These are phyloP conservation scores for Neurospora sp. DNA, from an alignment of 495 filamentous ascomycete species.

Conservation along the genomic window DNA sequence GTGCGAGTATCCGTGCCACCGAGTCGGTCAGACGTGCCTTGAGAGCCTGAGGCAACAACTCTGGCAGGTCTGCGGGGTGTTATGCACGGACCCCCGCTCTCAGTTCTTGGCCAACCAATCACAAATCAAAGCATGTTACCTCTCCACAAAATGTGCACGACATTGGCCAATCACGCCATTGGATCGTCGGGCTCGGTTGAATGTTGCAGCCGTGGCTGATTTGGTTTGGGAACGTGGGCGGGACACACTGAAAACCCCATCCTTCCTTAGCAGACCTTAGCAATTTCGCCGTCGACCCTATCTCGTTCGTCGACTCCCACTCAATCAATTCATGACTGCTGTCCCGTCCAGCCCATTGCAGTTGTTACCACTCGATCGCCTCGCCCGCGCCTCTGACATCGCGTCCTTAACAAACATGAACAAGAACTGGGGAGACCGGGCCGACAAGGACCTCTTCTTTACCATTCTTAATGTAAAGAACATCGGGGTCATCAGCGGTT, in stretches of 20 bases:
- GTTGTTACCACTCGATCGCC: neutral
- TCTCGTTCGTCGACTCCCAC: conserved; percentile 7
- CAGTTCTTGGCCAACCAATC: neutral
- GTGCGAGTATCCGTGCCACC: neutral
- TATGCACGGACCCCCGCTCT: neutral
- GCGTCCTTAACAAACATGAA: conserved; percentile 24
- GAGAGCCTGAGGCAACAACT: neutral
- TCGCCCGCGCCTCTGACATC: neutral
- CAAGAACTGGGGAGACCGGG: conserved; percentile 44
- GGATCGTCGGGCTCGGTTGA: conserved; percentile 9
- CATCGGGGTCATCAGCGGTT: conserved; percentile 43
- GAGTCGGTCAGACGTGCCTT: neutral
- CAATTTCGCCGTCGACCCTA: conserved; percentile 16
- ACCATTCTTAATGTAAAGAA: conserved; percentile 45
- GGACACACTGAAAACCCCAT: conserved; percentile 10
- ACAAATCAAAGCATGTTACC: neutral
- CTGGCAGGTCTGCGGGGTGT: too few relatives aligned
- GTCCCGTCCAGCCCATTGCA: neutral
- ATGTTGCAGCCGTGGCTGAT: conserved; percentile 11
- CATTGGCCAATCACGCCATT: neutral
- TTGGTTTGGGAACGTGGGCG: conserved; percentile 14
- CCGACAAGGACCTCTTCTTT: conserved; percentile 44
- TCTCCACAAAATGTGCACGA: neutral
- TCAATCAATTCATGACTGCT: neutral
- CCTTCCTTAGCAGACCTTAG: conserved; percentile 25